phyloP scores from a whole-genome alignment of 148 eudicot genomes.

The Rhododendron henanense region DNA sequence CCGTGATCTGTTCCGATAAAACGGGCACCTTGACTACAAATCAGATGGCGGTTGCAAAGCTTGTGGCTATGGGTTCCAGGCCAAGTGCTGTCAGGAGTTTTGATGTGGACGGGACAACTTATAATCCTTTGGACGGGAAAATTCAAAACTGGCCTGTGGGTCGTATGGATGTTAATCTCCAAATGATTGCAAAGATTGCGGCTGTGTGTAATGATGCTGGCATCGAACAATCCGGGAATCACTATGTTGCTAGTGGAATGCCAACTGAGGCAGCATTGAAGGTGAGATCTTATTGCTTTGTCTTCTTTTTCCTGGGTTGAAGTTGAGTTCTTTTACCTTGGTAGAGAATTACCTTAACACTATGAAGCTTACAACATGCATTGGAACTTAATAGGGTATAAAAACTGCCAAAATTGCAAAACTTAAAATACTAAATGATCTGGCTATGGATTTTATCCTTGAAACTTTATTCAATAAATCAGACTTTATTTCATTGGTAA shows the following conservation, averaged over 20 bases:
- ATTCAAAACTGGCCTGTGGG: constrained; percentile 53
- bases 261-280: constrained; percentile 89
- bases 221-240: constrained; percentile 52
- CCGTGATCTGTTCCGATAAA: constrained; percentile 79
- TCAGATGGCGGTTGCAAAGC: constrained; percentile 76
- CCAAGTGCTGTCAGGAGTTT: constrained; percentile 31
- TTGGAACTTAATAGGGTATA: not conserved
- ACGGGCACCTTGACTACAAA: constrained; percentile 80
- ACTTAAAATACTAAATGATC: not conserved
- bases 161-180: constrained; percentile 60
- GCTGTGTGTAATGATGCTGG: constrained; percentile 76
- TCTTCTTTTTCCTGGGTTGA: not conserved
- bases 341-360: not conserved
- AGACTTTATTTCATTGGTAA: not conserved
- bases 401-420: not conserved
- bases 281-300: constrained; percentile 30
- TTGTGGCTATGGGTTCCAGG: constrained; percentile 55
- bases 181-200: constrained; percentile 66
- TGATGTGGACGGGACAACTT: constrained; percentile 71
- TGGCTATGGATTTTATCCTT: not conserved
- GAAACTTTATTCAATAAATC: not conserved
- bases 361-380: not conserved
- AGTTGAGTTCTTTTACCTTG: not conserved
- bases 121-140: constrained; percentile 58
- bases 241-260: constrained; percentile 63